Base-by-base conservation (phyloP, 768 basidiomycete species). In the Candolleomyces efflorescens region DNA sequence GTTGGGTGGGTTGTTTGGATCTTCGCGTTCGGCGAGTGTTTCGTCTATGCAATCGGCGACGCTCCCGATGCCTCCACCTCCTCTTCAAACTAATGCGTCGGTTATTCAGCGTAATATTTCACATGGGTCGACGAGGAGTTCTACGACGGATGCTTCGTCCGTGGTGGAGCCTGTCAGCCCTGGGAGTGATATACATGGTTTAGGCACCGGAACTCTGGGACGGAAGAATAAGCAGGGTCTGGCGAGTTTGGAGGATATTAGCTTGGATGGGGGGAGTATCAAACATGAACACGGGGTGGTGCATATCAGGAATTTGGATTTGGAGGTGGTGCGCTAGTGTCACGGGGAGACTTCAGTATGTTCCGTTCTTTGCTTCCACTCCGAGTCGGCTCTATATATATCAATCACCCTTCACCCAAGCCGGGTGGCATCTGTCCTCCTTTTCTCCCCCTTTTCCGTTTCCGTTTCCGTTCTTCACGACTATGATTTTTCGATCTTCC, bases 1-100 rank as follows among this genome's bases (percentile, higher is more conserved):
- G 72, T 64, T 92, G 45, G 87, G 87, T 3, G 85, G 84, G 9
- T 84, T 91, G 69, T 91, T 91, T 67, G 74, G 79, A 56, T 23
- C 18, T 23, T 76, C 84, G 26, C 75, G 85, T 15, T 27, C 49
- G 59, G 71, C 71, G 20, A 85, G 82, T 64, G 69, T 80, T 41
- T 79, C 84, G 17, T 85, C 83, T 13, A 71, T 71, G 20, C 50
- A 57, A 52, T 62, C 62, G 39, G 61, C 68, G 49, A 58, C 18
- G 63, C 69, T 54, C 53, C 56, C 68, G 49, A 58, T 17, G 63
- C 69, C 53, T 53, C 56, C 61, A 53, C 37, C 49, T 26, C 37
- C 49, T 26, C 49, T 51, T 5, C 49, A 51, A 12, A 51, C 49
- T 4, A 51, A 47, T 24, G 48, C 63, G 60, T 37, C 56, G 32